A percentile compares a stretch with the other conserved stretches of the same genome.
These are phyloP conservation scores for Heritiera littoralis DNA, from an alignment of 345 rosid species.

Conservation along the genomic window DNA sequence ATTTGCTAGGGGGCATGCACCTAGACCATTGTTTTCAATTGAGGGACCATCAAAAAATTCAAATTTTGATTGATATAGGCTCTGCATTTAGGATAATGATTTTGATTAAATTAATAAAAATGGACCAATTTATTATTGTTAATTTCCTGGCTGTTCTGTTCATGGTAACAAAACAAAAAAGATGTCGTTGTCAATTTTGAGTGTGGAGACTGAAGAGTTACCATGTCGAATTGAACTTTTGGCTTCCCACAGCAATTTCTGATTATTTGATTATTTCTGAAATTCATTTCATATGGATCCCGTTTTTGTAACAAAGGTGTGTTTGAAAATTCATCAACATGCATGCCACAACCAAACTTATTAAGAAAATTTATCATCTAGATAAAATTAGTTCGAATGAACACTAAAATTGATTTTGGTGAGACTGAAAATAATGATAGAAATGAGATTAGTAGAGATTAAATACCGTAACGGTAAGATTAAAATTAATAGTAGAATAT, in stretches of 20 bases:
- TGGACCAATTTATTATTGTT: background rate
- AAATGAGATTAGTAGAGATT: too few relatives aligned
- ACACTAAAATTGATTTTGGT: too few relatives aligned
- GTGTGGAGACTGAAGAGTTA: background rate
- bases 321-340: background rate
- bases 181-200: constrained; percentile 2
- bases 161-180: background rate
- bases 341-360: background rate
- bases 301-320: background rate
- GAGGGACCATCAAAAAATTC: background rate
- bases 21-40: constrained; percentile 38
- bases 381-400: too few relatives aligned
- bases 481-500: too few relatives aligned
- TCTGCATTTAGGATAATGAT: constrained; percentile 1
- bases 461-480: too few relatives aligned
- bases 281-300: constrained; percentile 31
- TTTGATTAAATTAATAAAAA: background rate
- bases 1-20: constrained; percentile 56
- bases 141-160: background rate
- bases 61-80: background rate
- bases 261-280: constrained; percentile 13
- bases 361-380: background rate
- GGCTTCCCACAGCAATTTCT: constrained; percentile 24
- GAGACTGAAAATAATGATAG: too few relatives aligned
- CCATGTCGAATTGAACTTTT: background rate